Evolutionary conservation across 2,329 filamentous ascomycete genomes (phyloP).

Genomic region (Sclerotinia minor): DNA sequence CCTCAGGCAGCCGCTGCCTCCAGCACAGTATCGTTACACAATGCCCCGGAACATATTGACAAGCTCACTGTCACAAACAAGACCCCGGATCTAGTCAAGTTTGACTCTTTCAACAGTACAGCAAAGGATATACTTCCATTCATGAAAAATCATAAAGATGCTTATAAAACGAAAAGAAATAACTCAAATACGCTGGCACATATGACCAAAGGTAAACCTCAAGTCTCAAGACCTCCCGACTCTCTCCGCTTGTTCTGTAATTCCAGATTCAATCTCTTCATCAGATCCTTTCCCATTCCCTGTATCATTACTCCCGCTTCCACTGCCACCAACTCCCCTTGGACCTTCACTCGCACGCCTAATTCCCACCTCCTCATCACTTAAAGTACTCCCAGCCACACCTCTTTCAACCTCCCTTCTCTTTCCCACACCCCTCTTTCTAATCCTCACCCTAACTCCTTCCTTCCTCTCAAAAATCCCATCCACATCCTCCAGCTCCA

Average conservation of each 20-base stretch:
- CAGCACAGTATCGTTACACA: too few species aligned
- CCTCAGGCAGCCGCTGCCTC: too few species aligned
- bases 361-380: neutral
- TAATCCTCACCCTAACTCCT: too few species aligned
- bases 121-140: neutral
- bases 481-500: conserved; percentile 64
- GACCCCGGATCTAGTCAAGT: too few species aligned
- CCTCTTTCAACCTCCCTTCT: neutral
- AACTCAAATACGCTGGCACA: neutral
- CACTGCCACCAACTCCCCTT: neutral
- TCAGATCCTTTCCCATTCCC: neutral
- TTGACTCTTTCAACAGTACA: too few species aligned
- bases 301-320: neutral
- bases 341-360: neutral
- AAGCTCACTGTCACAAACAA: too few species aligned
- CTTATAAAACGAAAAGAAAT: neutral
- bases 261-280: neutral
- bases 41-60: too few species aligned
- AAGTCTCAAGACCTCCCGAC: neutral
- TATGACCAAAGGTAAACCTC: neutral
- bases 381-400: neutral
- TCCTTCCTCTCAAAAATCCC: neutral
- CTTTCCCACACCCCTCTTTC: too few species aligned
- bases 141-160: neutral
- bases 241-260: neutral